phyloP scores from a whole-genome alignment of 2,329 filamentous ascomycete genomes.

The Cladosporium sp. region DNA sequence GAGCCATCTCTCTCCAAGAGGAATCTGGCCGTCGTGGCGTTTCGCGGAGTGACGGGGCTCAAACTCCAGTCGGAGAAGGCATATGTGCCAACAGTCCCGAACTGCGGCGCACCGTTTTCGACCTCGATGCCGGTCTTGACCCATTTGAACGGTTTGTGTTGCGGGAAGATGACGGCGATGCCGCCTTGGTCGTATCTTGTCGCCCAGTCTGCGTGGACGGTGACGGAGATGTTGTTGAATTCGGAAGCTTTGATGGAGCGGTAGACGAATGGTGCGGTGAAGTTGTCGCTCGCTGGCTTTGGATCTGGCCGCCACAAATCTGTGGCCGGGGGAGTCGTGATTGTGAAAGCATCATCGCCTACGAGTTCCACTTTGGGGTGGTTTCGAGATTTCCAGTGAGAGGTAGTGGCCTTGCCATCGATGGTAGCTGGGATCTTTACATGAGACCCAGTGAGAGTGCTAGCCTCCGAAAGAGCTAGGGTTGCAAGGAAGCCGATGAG shows the following conservation, averaged over 20 bases:
- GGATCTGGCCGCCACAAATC: conserved; percentile 70
- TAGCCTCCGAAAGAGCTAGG: neutral
- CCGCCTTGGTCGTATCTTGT: conserved; percentile 70
- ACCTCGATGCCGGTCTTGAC: conserved; percentile 79
- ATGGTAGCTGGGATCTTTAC: neutral
- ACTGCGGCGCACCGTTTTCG: conserved; percentile 61
- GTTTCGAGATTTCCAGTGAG: neutral
- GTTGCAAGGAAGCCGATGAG: neutral
- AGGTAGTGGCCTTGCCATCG: neutral
- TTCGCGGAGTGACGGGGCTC: conserved; percentile 45
- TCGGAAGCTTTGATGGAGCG: conserved; percentile 28
- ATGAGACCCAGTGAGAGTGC: neutral
- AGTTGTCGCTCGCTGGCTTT: conserved; percentile 58
- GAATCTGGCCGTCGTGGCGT: conserved; percentile 27
- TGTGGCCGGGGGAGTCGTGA: conserved; percentile 60
- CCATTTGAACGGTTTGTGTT: conserved; percentile 49
- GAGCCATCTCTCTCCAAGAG: conserved; percentile 44
- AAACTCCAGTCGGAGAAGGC: conserved; percentile 76
- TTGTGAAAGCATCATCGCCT: conserved; percentile 43
- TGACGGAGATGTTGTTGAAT: conserved; percentile 64
- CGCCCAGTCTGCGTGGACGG: conserved; percentile 61
- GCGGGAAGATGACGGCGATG: conserved; percentile 44
- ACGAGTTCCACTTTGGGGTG: neutral
- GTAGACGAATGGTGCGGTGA: conserved; percentile 32
- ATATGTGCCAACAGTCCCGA: conserved; percentile 72